phyloP scores from a whole-genome alignment of 2,329 filamentous ascomycete genomes.

The Ophiognomonia clavigignenti-juglandacearum region DNA sequence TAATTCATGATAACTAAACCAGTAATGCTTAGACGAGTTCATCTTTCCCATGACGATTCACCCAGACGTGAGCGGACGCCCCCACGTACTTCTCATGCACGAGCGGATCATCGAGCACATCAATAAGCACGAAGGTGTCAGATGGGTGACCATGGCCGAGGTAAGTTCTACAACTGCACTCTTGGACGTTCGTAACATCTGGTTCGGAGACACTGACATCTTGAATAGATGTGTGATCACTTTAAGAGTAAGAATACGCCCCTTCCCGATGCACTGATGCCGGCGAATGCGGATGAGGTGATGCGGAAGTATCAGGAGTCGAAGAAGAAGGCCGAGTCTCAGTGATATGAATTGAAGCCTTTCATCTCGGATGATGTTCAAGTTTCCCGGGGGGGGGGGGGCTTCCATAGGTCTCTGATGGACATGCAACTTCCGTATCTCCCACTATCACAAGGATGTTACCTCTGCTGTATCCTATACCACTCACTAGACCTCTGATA shows the following conservation, averaged over 20 bases:
- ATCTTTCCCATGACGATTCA: constrained; percentile 74
- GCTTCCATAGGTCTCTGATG: too few species aligned
- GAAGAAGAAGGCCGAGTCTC: not conserved
- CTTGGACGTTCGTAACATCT: not conserved
- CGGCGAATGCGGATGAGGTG: constrained; percentile 10
- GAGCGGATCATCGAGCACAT: constrained; percentile 41
- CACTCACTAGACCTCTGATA: too few species aligned
- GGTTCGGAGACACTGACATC: not conserved
- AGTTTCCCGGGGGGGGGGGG: too few species aligned
- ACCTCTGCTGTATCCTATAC: not conserved
- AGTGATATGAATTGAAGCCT: too few species aligned
- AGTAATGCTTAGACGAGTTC: constrained; percentile 48
- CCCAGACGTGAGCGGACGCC: constrained; percentile 66
- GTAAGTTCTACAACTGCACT: not conserved
- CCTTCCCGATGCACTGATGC: constrained; percentile 11
- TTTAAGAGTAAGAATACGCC: constrained; percentile 16
- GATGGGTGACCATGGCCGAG: constrained; percentile 16
- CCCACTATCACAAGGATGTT: too few species aligned
- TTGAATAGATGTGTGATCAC: constrained; percentile 13
- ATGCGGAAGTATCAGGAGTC: constrained; percentile 9
- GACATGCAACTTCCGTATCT: too few species aligned
- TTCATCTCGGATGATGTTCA: too few species aligned
- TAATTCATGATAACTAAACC: not conserved
- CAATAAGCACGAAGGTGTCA: constrained; percentile 16
- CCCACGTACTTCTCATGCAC: constrained; percentile 70